Base-by-base conservation (phyloP, 306 rosid genomes). In the Potentilla sterilis region DNA sequence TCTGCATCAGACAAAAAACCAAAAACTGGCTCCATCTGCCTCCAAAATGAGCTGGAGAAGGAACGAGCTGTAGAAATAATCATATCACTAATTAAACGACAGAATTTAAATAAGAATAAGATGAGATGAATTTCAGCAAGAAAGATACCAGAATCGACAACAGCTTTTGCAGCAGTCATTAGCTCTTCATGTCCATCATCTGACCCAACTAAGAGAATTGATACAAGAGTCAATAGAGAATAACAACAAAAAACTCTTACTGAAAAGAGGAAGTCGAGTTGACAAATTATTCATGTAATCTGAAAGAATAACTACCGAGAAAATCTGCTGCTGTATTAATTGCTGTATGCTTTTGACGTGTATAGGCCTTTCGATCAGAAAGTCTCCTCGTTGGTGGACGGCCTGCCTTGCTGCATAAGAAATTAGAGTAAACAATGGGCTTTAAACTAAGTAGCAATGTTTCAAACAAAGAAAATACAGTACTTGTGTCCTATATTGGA, bases 341-440 rank as follows among this genome's bases (percentile, higher is more conserved):
- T 40, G 89, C 83, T 76, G 92, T 76, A 83, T 88, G 91, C 83
- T 95, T 95, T 83, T 92, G 98, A 77, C 99, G 97, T 70, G 95
- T 85, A 79, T 92, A 92, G 19, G 98, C 87, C 82, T 90, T 96
- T 35, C 99, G 97, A 78, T 92, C 98, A 77, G 98, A 89, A 58
- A 90, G 93, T 83, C 91, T 92, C 83, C 98, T 89, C 55, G 96
- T 89, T 81, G 97, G 98, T 48, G 99, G 99, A 83, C 99, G 99
- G 73, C 99, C 99, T 58, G 90, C 90, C 88, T 91, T 92, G 89
- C 99, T 96, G 98, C 85, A 83, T 77, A 76, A 73, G 67, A 72
- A 59, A 71, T 82, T 84, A 75, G 65, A 80, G 43, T 84, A 75
- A 85, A 83, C 72, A 8, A 73, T 74, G 77, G 79, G 82, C 81